Evolutionary conservation across 306 rosid genomes (phyloP).

Genomic region (Prosopis cineraria): DNA sequence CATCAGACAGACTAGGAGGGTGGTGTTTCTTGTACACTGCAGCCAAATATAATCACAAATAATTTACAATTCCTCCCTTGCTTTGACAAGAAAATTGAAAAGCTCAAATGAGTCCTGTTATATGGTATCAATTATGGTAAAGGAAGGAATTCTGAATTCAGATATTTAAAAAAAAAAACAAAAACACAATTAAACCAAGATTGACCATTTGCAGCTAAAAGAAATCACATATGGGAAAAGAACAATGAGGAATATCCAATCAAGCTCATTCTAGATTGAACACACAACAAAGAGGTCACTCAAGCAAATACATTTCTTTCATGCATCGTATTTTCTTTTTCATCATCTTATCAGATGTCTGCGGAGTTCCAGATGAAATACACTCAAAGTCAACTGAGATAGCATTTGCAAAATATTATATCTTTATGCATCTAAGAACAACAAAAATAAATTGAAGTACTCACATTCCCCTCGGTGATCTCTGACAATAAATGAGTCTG

Average conservation of each 20-base stretch:
- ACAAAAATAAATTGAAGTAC: slow-evolving; percentile 39
- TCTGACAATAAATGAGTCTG: slow-evolving; percentile 84
- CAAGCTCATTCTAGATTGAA: slow-evolving; percentile 10
- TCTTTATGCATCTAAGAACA: slow-evolving; percentile 25
- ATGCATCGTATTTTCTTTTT: not conserved
- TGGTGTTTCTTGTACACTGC: slow-evolving; percentile 98
- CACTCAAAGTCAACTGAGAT: slow-evolving; percentile 17
- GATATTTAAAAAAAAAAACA: slow-evolving; percentile 9
- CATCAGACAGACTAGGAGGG: slow-evolving; percentile 87
- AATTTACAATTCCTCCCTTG: slow-evolving; percentile 19
- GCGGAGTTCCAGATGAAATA: slow-evolving; percentile 6
- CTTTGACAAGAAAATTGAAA: slow-evolving; percentile 26
- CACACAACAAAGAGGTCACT: not conserved
- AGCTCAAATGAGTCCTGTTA: slow-evolving; percentile 15
- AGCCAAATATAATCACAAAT: slow-evolving; percentile 35
- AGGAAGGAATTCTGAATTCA: slow-evolving; percentile 3
- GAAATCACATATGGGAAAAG: slow-evolving; percentile 20
- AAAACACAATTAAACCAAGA: not conserved
- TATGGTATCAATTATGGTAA: not conserved
- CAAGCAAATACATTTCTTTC: not conserved
- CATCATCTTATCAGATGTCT: not conserved
- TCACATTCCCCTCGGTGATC: slow-evolving; percentile 98
- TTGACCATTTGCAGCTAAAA: slow-evolving; percentile 16
- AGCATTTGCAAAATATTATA: slow-evolving; percentile 28
- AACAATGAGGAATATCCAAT: not conserved